Conservation (phyloP, 108 stramenopile genomes). For the Nannochloropsis salina region DNA sequence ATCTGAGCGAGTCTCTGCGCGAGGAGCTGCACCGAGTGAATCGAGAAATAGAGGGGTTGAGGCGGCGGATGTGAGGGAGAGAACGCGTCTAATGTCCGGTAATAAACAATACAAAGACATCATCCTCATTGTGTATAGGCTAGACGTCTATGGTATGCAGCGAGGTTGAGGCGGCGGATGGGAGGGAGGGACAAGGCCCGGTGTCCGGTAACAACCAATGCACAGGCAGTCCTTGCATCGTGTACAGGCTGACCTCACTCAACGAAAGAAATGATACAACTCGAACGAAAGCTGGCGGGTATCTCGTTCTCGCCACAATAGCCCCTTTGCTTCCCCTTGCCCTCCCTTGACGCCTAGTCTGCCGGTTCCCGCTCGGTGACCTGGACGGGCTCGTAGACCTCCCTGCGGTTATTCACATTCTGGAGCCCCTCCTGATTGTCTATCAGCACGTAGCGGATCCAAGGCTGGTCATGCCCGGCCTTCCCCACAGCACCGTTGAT, state of each 20-base stretch:
- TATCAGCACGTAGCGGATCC: not conserved
- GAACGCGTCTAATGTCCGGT: too few species aligned
- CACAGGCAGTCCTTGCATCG: too few species aligned
- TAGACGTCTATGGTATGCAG: too few species aligned
- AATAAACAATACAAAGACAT: too few species aligned
- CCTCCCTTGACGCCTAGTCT: not conserved
- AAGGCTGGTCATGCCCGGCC: not conserved
- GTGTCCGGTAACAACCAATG: too few species aligned
- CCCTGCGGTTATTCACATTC: not conserved
- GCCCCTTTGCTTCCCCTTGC: not conserved
- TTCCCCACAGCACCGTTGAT: not conserved
- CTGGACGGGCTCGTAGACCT: not conserved
- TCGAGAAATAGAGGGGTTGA: not conserved
- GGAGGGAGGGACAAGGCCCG: too few species aligned
- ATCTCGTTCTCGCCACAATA: not conserved
- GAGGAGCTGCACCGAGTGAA: conserved; percentile 10
- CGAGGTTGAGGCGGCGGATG: too few species aligned
- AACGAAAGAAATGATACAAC: not conserved
- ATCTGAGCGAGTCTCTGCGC: not conserved
- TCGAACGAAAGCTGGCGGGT: too few species aligned
- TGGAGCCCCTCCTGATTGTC: not conserved
- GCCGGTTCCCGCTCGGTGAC: not conserved
- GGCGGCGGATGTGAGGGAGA: too few species aligned
- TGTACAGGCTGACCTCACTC: not conserved
- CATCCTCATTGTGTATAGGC: too few species aligned